Conservation (phyloP, 2,329 filamentous ascomycete species). For the Aspergillus neoniger region DNA sequence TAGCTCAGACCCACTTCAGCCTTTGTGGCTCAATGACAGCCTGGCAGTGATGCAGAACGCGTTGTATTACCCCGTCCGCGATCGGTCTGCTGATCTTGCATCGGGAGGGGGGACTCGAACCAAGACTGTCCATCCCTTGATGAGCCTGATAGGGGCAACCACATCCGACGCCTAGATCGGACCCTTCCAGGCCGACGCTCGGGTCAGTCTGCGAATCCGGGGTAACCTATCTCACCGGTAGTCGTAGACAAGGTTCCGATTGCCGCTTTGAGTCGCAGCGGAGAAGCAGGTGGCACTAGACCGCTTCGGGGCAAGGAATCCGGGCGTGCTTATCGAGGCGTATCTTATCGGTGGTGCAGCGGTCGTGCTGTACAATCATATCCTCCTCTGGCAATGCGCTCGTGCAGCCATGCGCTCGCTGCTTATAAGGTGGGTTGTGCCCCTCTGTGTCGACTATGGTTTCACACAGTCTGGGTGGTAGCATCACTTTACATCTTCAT, state of each 20-base stretch:
- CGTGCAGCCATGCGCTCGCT: neutral
- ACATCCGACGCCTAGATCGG: neutral
- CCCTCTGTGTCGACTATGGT: neutral
- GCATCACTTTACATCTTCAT: neutral
- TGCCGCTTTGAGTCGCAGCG: neutral
- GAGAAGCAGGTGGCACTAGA: neutral
- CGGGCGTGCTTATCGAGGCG: slow-evolving; percentile 1
- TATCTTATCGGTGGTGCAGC: neutral
- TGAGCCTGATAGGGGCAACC: neutral
- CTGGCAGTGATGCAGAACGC: neutral
- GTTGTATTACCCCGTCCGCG: neutral
- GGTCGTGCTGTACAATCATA: neutral
- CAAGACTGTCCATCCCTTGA: neutral
- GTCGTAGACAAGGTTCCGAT: neutral
- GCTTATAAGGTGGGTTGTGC: neutral
- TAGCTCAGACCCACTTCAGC: neutral
- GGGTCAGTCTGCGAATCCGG: neutral
- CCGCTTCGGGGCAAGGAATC: neutral
- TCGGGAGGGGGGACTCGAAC: neutral
- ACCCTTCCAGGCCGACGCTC: neutral
- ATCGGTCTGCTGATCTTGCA: neutral
- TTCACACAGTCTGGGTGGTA: neutral
- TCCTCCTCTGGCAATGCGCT: neutral
- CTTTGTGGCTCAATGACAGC: neutral
- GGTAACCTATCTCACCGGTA: neutral